phyloP scores from a whole-genome alignment of 257 asterid species.

The Fraxinus anomala region DNA sequence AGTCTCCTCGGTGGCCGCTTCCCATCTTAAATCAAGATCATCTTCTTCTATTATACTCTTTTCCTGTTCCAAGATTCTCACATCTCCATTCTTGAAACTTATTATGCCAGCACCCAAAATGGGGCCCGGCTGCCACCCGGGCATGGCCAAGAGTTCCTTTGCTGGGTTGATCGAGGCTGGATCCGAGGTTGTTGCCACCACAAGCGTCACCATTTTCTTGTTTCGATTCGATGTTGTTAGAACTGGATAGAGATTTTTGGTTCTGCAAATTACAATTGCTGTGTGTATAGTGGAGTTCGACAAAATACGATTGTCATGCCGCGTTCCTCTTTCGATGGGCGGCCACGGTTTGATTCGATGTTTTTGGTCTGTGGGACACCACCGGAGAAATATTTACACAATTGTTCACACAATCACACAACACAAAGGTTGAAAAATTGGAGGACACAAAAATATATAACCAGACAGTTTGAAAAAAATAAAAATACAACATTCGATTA shows the following conservation, averaged over 20 bases:
- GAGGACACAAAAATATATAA: too few relatives aligned
- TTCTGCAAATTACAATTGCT: not conserved
- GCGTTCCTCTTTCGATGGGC: not conserved
- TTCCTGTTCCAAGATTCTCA: slow-evolving; percentile 74
- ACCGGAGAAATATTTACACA: not conserved
- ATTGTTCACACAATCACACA: too few relatives aligned
- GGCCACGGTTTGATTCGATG: not conserved
- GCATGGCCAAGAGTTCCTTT: slow-evolving; percentile 64
- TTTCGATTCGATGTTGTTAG: not conserved
- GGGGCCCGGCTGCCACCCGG: slow-evolving; percentile 77
- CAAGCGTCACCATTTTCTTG: slow-evolving; percentile 63
- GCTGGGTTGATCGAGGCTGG: slow-evolving; percentile 92
- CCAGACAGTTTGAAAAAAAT: too few relatives aligned
- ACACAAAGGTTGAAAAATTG: too few relatives aligned
- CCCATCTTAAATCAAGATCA: slow-evolving; percentile 85
- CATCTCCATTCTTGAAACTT: slow-evolving; percentile 61
- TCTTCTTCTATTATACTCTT: slow-evolving; percentile 65
- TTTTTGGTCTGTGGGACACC: not conserved
- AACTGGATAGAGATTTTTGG: not conserved
- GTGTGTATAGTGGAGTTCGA: not conserved
- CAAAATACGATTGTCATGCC: not conserved
- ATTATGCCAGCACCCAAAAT: slow-evolving; percentile 52
- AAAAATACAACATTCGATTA: too few relatives aligned
- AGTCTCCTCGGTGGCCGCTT: slow-evolving; percentile 61
- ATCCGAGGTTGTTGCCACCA: slow-evolving; percentile 85